phyloP scores from a whole-genome alignment of 352 stramenopile genomes.

The Globisporangium mamillatum region DNA sequence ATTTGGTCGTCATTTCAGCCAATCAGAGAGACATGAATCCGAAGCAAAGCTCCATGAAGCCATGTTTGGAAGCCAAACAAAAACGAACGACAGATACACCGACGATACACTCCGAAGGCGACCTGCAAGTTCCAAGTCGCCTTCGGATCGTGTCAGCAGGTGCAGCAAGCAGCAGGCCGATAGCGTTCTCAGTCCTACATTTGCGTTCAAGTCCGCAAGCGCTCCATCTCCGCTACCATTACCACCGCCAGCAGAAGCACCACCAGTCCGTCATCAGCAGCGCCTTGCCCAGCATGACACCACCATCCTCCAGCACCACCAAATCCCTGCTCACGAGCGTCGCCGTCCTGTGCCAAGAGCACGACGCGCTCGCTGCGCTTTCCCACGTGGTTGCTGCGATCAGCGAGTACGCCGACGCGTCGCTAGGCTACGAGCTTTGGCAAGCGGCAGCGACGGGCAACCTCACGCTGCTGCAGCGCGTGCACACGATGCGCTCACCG shows the following conservation, averaged over 20 bases:
- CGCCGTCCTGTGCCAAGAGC: conserved; percentile 6
- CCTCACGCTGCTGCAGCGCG: conserved; percentile 13
- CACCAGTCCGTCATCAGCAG: not conserved
- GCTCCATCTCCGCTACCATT: not conserved
- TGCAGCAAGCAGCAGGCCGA: not conserved
- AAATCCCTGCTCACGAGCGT: conserved; percentile 9
- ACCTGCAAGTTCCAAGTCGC: not conserved
- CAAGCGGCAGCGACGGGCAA: conserved; percentile 9
- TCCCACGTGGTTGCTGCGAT: not conserved
- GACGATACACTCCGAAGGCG: too few relatives aligned
- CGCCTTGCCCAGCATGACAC: not conserved
- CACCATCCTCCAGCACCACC: not conserved
- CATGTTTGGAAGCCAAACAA: not conserved
- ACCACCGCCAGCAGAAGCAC: not conserved
- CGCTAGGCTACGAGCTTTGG: not conserved
- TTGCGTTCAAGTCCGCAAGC: not conserved
- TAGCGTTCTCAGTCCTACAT: not conserved
- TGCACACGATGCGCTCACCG: conserved; percentile 3
- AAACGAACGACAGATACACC: too few relatives aligned
- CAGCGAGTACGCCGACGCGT: conserved; percentile 7
- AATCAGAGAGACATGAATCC: not conserved
- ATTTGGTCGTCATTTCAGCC: not conserved
- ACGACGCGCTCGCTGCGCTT: conserved; percentile 5
- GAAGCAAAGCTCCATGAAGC: not conserved
- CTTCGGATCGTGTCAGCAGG: not conserved